phyloP scores from a whole-genome alignment of 169 alveolate genomes.

The Perkinsus chesapeaki region DNA sequence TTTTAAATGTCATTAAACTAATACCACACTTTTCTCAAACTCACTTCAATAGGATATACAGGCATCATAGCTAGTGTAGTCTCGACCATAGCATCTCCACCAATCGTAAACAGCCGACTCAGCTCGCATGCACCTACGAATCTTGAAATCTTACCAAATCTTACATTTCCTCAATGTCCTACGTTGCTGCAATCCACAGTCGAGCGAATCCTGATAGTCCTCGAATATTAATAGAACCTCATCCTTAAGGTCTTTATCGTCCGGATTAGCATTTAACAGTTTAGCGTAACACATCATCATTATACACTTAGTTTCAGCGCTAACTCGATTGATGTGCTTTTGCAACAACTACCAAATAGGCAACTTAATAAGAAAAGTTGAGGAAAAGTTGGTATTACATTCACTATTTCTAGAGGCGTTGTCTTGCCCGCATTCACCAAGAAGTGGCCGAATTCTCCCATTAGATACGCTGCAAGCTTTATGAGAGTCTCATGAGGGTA shows the following conservation, averaged over 20 bases:
- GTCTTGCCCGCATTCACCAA: background rate
- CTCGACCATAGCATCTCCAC: background rate
- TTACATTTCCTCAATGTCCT: background rate
- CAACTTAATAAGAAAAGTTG: background rate
- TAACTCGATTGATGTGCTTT: background rate
- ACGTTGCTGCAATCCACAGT: background rate
- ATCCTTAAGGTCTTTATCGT: background rate
- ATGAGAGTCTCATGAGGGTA: conserved; percentile 69
- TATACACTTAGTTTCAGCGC: background rate
- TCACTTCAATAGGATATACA: background rate
- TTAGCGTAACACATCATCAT: background rate
- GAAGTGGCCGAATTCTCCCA: conserved; percentile 63
- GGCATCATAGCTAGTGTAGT: background rate
- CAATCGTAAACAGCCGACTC: background rate
- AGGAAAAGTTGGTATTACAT: background rate
- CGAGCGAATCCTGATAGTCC: background rate
- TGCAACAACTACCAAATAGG: background rate
- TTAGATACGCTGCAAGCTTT: conserved; percentile 58
- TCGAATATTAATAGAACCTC: background rate
- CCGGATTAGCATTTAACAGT: background rate
- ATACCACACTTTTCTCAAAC: background rate
- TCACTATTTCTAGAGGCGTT: background rate
- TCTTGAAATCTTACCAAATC: background rate
- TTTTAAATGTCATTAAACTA: background rate
- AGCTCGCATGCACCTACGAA: background rate